Conservation (phyloP, 2,329 filamentous ascomycete species). For the Fusarium sp. region DNA sequence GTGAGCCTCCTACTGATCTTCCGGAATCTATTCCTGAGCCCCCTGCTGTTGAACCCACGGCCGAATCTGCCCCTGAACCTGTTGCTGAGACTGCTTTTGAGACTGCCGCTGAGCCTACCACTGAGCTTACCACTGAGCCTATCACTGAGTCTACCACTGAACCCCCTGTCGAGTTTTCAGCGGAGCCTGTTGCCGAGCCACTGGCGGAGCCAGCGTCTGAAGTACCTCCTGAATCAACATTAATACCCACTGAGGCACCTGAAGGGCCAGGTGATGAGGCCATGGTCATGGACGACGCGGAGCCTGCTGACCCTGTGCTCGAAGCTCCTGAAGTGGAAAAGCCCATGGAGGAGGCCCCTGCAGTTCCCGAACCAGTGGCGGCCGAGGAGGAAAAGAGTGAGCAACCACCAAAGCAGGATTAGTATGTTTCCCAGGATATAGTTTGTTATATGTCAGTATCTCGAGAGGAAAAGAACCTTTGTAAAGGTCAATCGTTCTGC, state of each 20-base stretch:
- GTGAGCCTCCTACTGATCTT: conserved; percentile 3
- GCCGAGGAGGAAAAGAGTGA: conserved; percentile 25
- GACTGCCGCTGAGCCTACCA: background rate
- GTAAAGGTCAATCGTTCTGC: background rate
- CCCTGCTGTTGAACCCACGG: background rate
- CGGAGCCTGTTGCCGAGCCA: conserved; percentile 3
- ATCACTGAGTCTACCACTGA: background rate
- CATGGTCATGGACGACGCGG: conserved; percentile 9
- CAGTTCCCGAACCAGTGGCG: conserved; percentile 7
- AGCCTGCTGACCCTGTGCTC: conserved; percentile 24
- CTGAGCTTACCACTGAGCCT: background rate
- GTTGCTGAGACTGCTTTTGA: background rate
- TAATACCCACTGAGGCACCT: conserved; percentile 25
- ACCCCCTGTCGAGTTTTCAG: background rate
- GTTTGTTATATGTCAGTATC: background rate
- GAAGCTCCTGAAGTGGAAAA: conserved; percentile 18
- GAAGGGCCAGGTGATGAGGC: conserved; percentile 18
- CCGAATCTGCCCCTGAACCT: background rate
- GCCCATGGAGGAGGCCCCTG: background rate
- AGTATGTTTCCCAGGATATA: background rate
- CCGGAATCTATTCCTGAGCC: conserved; percentile 6
- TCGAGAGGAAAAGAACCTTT: background rate
- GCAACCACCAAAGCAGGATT: conserved; percentile 16
- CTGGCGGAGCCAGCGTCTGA: conserved; percentile 2
- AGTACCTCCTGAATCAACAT: conserved; percentile 17